Conservation (phyloP, 2,329 filamentous ascomycete species). For the Sclerotinia sclerotiorum region DNA sequence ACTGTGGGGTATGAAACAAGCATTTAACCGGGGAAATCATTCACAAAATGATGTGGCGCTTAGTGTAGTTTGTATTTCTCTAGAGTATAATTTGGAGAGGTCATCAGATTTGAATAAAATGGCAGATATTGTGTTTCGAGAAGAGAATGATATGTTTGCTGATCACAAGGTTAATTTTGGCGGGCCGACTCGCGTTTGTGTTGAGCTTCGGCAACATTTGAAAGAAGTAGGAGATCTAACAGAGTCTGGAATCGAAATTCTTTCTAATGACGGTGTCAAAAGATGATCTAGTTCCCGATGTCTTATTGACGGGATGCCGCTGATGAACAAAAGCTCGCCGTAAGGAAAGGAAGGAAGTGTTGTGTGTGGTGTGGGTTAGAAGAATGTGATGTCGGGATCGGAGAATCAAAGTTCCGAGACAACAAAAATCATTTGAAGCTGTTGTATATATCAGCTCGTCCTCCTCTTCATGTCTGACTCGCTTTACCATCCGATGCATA, state of each 20-base stretch:
- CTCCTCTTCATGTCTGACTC: too few species aligned
- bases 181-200: slow-evolving; percentile 6
- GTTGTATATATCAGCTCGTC: too few species aligned
- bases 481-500: too few species aligned
- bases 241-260: background rate
- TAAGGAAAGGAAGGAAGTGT: background rate
- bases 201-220: background rate
- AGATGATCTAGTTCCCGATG: background rate
- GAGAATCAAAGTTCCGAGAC: background rate
- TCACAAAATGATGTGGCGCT: background rate
- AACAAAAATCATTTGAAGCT: background rate
- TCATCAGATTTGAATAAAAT: slow-evolving; percentile 6
- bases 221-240: background rate
- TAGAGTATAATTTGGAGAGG: background rate
- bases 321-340: background rate
- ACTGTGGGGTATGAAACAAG: slow-evolving; percentile 14
- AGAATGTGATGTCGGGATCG: background rate
- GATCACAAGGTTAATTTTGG: slow-evolving; percentile 17
- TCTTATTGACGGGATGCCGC: background rate
- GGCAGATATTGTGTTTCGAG: background rate
- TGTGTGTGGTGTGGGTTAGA: too few species aligned
- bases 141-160: slow-evolving; percentile 2
- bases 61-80: background rate
- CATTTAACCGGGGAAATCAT: slow-evolving; percentile 5
- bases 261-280: too few species aligned